A percentile compares a stretch with the other conserved stretches of the same genome.
Conservation (phyloP, 345 rosid species). For the Populus nigra region DNA sequence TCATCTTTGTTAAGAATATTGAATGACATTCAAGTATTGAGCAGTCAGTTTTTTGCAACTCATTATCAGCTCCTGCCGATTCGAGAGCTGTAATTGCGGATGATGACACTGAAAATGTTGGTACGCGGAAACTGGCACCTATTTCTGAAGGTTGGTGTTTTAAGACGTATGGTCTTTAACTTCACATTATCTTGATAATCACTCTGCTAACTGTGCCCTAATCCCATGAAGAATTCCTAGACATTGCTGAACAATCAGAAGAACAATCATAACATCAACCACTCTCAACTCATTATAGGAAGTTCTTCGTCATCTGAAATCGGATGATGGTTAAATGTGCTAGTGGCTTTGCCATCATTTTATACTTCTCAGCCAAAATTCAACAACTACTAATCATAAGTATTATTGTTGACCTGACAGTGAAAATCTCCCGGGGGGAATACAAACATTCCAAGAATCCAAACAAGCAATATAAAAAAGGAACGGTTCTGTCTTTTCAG, state of each 20-base stretch:
- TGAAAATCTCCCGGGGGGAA: slow-evolving; percentile 16
- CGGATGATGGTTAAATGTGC: no score
- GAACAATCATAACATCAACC: no score
- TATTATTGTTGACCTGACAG: slow-evolving; percentile 23
- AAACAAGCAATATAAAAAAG: slow-evolving; percentile 27
- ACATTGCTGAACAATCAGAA: no score
- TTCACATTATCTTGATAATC: no score
- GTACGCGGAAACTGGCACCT: background rate
- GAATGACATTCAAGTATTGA: background rate
- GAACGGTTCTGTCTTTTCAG: slow-evolving; percentile 76
- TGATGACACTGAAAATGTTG: background rate
- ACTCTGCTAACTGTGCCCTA: no score
- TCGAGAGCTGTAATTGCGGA: background rate
- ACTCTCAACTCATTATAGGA: no score
- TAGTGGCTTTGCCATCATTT: no score
- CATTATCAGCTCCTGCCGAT: slow-evolving; percentile 12
- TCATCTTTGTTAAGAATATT: background rate
- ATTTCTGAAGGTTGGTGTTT: slow-evolving; percentile 12
- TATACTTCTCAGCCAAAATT: no score
- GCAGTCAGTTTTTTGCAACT: background rate
- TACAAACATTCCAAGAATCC: background rate
- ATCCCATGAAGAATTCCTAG: no score
- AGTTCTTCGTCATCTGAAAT: no score
- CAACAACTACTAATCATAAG: no score
- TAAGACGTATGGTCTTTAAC: no score